These are phyloP conservation scores for Chlorella sp. DNA, from an alignment of 139 green algal species.

Conservation along the genomic window DNA sequence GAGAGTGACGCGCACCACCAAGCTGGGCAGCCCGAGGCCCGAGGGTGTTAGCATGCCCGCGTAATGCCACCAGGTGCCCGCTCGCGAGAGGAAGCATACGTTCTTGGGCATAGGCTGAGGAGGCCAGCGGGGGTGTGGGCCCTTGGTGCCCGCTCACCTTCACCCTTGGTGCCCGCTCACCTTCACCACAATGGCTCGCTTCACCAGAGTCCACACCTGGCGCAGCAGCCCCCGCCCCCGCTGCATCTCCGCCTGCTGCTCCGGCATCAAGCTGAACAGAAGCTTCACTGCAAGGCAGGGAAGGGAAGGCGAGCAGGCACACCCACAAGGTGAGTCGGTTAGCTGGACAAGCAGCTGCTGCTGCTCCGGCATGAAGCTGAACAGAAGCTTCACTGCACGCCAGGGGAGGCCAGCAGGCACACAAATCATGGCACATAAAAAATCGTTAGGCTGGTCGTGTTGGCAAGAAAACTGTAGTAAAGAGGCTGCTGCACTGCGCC, in stretches of 20 bases:
- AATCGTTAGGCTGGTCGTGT: too few species aligned
- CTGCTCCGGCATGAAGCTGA: not conserved
- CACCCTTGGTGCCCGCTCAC: not conserved
- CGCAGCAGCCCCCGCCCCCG: not conserved
- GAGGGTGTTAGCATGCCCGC: too few species aligned
- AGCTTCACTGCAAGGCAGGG: not conserved
- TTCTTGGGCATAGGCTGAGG: too few species aligned
- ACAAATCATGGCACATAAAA: not conserved
- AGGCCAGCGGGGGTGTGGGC: too few species aligned
- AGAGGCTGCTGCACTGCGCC: not conserved
- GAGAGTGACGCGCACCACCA: too few species aligned
- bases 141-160: too few species aligned
- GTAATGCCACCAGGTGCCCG: too few species aligned
- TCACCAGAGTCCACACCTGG: slow-evolving; percentile 8
- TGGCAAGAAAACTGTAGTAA: too few species aligned
- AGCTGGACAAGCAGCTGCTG: not conserved
- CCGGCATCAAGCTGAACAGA: slow-evolving; percentile 9
- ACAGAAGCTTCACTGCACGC: not conserved
- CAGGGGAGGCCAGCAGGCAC: not conserved
- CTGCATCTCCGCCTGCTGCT: slow-evolving; percentile 1
- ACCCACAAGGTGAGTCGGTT: not conserved
- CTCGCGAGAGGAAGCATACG: too few species aligned
- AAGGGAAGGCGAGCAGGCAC: not conserved
- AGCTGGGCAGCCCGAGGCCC: too few species aligned
- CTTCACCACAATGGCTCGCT: slow-evolving; percentile 13